These are phyloP conservation scores for Cutaneotrichosporon sp. DNA, from an alignment of 1,284 basidiomycete genomes.

Conservation along the genomic window DNA sequence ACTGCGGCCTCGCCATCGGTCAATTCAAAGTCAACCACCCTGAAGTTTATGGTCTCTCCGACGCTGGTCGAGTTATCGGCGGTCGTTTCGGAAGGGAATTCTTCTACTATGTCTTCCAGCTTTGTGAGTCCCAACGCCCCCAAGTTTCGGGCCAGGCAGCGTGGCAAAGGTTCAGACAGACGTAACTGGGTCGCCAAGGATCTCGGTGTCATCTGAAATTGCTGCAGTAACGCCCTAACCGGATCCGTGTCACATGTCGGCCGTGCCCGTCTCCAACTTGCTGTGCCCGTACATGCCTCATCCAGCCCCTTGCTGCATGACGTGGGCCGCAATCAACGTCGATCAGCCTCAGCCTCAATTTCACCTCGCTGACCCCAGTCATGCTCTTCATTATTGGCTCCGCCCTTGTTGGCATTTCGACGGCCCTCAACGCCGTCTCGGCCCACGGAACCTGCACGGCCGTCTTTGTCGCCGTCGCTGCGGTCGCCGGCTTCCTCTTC, in stretches of 20 bases:
- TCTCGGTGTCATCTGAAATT: no score
- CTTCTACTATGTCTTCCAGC: conserved; percentile 19
- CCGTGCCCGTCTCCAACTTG: neutral
- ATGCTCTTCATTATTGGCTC: conserved; percentile 36
- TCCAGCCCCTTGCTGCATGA: neutral
- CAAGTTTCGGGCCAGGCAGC: no score
- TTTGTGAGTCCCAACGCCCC: conserved; percentile 9
- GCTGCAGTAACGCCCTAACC: no score
- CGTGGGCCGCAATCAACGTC: neutral
- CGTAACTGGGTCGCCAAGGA: neutral
- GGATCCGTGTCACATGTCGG: no score
- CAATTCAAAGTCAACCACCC: conserved; percentile 34
- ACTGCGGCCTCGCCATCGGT: conserved; percentile 24
- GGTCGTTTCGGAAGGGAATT: conserved; percentile 25
- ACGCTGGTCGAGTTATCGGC: conserved; percentile 25
- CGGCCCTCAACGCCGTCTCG: conserved; percentile 30
- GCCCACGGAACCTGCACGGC: conserved; percentile 30
- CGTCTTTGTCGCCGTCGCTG: conserved; percentile 44
- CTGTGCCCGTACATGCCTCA: neutral
- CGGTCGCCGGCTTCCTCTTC: conserved; percentile 38
- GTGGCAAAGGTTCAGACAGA: neutral
- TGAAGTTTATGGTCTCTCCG: conserved; percentile 31
- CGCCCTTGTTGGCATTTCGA: conserved; percentile 30
- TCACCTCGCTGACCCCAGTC: conserved; percentile 17
- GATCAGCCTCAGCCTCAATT: no score